Evolutionary conservation across 495 filamentous ascomycete species (phyloP), one percentile per base, ranked within the genome.

Genomic region (Pyrenula massariospora): DNA sequence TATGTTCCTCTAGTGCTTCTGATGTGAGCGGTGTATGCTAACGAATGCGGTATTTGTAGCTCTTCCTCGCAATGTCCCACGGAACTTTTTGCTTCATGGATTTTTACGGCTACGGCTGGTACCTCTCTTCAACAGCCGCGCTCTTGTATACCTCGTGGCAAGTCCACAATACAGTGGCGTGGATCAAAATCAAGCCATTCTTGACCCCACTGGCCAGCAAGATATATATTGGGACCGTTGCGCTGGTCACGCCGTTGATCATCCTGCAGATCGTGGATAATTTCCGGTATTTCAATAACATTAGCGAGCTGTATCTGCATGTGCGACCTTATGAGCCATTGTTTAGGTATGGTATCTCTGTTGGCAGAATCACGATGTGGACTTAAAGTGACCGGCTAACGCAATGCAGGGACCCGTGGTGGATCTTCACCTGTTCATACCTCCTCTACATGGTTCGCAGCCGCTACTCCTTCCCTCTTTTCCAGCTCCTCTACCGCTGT

Each of bases 391-490:
- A 10, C 8, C 1, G 12, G 2, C 3, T 48, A 20, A 48, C 54
- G 12, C 24, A 2, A 24, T 50, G 31, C n/a, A 77, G 77, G 2
- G 80, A 84, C 57, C 80, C 80, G 0, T 84, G 80, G 80, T 84
- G 80, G 80, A 66, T 84, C 19, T 77, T 76, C 63, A 82, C 77
- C 0, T 74, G 70, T 2, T 53, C 69, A 56, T 70, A 59, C 11
- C 68, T 84, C 8, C 73, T 83, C 64, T 80, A 71, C 62, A 77
- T 70, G 24, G 80, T 84, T 58, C 77, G 77, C 50, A 70, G 65
- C 25, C 64, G 73, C 51, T 84, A 84, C 61, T 69, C 72, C 51
- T 76, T 82, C 55, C 66, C 70, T 11, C 59, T 77, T 11, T 59
- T 68, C 53, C 73, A 79, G 52, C 62, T 84, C 2, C 70, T 81